A percentile compares a stretch with the other conserved stretches of the same genome.
phyloP scores from a whole-genome alignment of 1,284 basidiomycete species.

The Pascua guehoae region DNA sequence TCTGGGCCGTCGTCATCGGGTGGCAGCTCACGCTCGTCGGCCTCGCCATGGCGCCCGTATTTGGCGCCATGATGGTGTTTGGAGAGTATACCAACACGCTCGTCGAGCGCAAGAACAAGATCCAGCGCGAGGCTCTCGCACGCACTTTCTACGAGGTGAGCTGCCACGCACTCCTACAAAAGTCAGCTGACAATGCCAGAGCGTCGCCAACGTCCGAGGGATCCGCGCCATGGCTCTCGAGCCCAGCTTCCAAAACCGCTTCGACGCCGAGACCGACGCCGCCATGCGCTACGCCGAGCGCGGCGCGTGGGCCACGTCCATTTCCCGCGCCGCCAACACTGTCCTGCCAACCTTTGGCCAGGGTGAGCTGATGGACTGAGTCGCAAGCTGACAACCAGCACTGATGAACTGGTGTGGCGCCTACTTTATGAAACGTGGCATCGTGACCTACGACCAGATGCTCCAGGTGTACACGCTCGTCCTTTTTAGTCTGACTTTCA shows the following conservation, averaged over 20 bases:
- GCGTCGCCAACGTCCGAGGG: constrained; percentile 78
- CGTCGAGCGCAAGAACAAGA: constrained; percentile 76
- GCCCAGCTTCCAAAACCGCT: constrained; percentile 65
- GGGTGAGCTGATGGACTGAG: constrained; percentile 41
- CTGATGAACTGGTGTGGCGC: constrained; percentile 87
- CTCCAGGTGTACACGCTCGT: constrained; percentile 85
- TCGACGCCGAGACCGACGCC: constrained; percentile 59
- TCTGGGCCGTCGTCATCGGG: constrained; percentile 81
- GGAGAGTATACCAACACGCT: constrained; percentile 50
- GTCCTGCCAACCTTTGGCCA: constrained; percentile 82
- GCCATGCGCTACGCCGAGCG: constrained; percentile 68
- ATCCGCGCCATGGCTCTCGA: constrained; percentile 91
- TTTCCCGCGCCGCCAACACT: constrained; percentile 73
- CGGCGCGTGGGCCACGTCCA: constrained; percentile 77
- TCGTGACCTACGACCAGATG: constrained; percentile 81
- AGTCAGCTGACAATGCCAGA: constrained; percentile 49
- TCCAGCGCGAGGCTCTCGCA: constrained; percentile 75
- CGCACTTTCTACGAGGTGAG: constrained; percentile 79
- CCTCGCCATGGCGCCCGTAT: constrained; percentile 78
- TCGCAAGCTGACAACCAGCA: constrained; percentile 51
- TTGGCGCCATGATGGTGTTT: constrained; percentile 66
- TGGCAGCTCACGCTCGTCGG: constrained; percentile 95
- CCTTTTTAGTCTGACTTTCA: constrained; percentile 89
- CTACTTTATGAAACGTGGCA: constrained; percentile 71
- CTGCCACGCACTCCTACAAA: constrained; percentile 24